Conservation (phyloP, 495 filamentous ascomycete genomes). For the Darksidea phi region DNA sequence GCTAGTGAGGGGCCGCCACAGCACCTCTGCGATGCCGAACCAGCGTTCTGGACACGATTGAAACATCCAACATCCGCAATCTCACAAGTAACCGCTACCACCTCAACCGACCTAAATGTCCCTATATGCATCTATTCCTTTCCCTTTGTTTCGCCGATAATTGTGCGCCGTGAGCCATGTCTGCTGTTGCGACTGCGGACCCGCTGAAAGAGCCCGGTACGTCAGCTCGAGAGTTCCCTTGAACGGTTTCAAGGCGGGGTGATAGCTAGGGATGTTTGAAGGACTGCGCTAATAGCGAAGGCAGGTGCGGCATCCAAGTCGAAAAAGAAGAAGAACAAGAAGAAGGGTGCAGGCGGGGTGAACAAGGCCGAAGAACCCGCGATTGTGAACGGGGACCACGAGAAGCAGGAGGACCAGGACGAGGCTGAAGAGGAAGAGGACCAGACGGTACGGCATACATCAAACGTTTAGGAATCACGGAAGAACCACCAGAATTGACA, state of each 20-base stretch:
- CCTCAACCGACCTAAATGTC: background rate
- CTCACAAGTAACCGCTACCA: background rate
- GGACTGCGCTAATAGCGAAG: background rate
- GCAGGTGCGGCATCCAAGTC: constrained; percentile 33
- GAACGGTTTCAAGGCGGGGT: background rate
- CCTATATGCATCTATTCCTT: background rate
- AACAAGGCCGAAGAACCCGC: constrained; percentile 29
- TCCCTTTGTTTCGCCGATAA: background rate
- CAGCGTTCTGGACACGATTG: background rate
- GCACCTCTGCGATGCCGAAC: background rate
- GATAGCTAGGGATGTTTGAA: background rate
- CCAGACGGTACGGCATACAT: constrained; percentile 28
- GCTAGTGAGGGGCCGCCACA: background rate
- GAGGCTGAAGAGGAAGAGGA: constrained; percentile 39
- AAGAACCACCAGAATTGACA: constrained; percentile 19
- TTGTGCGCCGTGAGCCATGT: background rate
- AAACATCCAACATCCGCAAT: background rate
- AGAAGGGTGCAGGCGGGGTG: constrained; percentile 35
- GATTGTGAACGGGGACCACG: constrained; percentile 16
- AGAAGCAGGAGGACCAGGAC: constrained; percentile 32
- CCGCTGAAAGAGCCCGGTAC: constrained; percentile 2
- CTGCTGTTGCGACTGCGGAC: background rate
- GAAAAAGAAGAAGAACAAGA: constrained; percentile 45
- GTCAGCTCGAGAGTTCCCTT: background rate
- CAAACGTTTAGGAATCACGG: background rate